Percentiles rank a stretch among this genome's conserved stretches.
These are phyloP conservation scores for Globisporangium paroecandrum DNA, from an alignment of 352 stramenopile species.

Conservation along the genomic window DNA sequence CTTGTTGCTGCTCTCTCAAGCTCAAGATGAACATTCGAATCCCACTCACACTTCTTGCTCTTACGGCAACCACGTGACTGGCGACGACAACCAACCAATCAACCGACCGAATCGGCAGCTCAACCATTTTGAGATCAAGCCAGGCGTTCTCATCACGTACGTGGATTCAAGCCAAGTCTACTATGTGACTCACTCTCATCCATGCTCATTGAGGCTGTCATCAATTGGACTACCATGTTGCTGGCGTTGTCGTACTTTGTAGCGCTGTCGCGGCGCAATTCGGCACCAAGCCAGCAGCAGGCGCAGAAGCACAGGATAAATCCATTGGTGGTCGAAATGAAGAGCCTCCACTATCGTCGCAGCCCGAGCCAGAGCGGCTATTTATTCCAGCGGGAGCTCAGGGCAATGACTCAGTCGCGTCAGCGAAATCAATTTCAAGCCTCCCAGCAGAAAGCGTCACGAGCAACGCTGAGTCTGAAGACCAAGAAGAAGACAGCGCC, in stretches of 20 bases:
- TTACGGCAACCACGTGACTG: constrained; percentile 14
- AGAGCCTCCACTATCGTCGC: neutral
- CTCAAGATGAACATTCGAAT: constrained; percentile 10
- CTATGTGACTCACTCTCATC: neutral
- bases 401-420: neutral
- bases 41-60: constrained; percentile 24
- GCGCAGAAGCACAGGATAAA: neutral
- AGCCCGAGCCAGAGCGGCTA: constrained; percentile 15
- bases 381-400: constrained; percentile 1
- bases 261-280: constrained; percentile 54
- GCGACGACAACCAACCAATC: neutral
- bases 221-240: neutral
- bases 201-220: neutral
- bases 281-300: constrained; percentile 24
- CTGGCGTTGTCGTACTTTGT: neutral
- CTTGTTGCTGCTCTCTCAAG: neutral
- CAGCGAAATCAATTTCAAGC: neutral
- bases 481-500: too few relatives aligned
- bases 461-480: neutral
- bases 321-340: neutral
- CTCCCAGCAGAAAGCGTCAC: neutral
- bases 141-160: constrained; percentile 80
- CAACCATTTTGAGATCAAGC: constrained; percentile 82
- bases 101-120: constrained; percentile 30
- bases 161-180: neutral